Conservation (phyloP, 768 basidiomycete species). For the Rhodotorula toruloides region DNA sequence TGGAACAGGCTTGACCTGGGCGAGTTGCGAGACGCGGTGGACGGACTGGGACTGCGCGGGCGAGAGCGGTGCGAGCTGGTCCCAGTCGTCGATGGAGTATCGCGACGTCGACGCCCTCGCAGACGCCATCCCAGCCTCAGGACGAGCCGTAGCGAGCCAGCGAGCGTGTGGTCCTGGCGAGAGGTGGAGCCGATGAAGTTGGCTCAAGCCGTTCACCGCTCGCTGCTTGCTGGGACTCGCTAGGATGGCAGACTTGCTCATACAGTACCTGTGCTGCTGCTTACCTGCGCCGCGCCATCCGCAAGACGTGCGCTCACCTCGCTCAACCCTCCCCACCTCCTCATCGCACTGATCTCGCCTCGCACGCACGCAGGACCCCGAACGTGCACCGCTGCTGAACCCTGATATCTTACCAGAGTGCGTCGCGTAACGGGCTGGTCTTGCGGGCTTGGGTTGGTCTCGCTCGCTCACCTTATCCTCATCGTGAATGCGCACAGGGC, state of each 20-base stretch:
- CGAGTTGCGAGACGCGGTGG: slow-evolving; percentile 58
- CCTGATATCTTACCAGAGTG: slow-evolving; percentile 28
- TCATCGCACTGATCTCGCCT: neutral
- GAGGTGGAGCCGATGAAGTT: no score
- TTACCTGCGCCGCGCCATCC: neutral
- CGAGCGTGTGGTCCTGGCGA: neutral
- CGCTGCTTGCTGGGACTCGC: neutral
- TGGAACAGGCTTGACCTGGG: slow-evolving; percentile 62
- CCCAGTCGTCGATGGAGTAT: slow-evolving; percentile 76
- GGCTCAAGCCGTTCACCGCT: no score
- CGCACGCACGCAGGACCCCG: neutral
- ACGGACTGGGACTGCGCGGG: slow-evolving; percentile 67
- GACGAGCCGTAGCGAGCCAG: neutral
- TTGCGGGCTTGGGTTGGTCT: neutral
- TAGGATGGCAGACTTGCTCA: neutral
- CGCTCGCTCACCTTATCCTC: neutral
- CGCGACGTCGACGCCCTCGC: slow-evolving; percentile 8
- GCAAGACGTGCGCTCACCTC: neutral
- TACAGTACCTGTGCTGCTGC: slow-evolving; percentile 23
- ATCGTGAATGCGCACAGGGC: neutral
- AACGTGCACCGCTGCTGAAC: slow-evolving; percentile 21
- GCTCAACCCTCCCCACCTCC: neutral
- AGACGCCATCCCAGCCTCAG: neutral
- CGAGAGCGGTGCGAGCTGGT: slow-evolving; percentile 67
- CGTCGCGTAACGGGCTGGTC: no score